These are phyloP conservation scores for Apiospora rasikravindrae DNA, from an alignment of 2,329 filamentous ascomycete genomes.

Conservation along the genomic window DNA sequence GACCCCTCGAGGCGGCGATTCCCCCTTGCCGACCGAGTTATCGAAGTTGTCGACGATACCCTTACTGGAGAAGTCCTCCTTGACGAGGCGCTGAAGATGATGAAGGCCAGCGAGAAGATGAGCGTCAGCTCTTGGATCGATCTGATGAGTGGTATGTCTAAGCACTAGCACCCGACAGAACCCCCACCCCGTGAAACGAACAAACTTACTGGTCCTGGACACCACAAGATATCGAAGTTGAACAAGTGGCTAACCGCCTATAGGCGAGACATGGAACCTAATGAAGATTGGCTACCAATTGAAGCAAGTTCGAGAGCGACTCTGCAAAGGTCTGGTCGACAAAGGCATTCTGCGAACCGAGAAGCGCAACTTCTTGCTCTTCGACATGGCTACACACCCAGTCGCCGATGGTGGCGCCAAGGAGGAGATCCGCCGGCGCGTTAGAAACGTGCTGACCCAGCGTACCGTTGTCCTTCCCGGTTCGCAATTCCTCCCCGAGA, in stretches of 20 bases:
- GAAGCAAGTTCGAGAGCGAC: constrained; percentile 96
- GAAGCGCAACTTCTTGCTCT: constrained; percentile 98
- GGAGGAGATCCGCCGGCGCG: constrained; percentile 92
- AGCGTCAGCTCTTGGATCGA: constrained; percentile 99
- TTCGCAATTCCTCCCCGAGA: constrained; percentile 90
- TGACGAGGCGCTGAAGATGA: constrained; percentile 99
- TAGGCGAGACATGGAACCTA: constrained; percentile 98
- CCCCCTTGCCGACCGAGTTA: constrained; percentile 88
- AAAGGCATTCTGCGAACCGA: constrained; percentile 98
- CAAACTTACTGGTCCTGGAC: not conserved
- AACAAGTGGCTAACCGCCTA: constrained; percentile 16
- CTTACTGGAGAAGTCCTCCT: constrained; percentile 95
- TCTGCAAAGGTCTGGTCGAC: constrained; percentile 96
- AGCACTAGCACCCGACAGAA: constrained; percentile 15
- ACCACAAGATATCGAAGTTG: not conserved
- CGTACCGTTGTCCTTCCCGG: constrained; percentile 88
- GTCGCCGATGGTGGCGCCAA: constrained; percentile 96
- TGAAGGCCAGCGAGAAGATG: constrained; percentile 99
- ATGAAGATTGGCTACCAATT: constrained; percentile 99
- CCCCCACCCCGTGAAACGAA: constrained; percentile 20
- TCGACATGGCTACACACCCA: constrained; percentile 99
- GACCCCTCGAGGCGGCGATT: constrained; percentile 91
- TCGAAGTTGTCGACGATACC: constrained; percentile 96
- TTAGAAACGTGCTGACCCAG: constrained; percentile 90
- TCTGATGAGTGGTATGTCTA: constrained; percentile 86